Percentiles rank a stretch among this genome's conserved stretches.
Conservation (phyloP, 1,284 basidiomycete genomes). For the Taiwanofungus camphoratus region DNA sequence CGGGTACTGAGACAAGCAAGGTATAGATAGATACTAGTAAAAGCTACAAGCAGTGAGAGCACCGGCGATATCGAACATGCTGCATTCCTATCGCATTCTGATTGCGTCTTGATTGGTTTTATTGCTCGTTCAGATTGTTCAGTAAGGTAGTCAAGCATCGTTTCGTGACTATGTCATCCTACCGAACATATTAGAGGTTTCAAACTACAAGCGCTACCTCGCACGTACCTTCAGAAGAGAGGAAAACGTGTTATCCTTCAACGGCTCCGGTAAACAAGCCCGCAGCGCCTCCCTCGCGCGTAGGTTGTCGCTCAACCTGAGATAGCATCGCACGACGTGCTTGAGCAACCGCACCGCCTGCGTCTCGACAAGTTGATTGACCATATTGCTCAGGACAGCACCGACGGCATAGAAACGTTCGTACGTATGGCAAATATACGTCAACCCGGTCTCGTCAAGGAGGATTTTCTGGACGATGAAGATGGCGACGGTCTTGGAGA, state of each 20-base stretch:
- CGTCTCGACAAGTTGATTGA: conserved; percentile 92
- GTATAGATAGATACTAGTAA: conserved; percentile 10
- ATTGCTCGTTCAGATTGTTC: conserved; percentile 76
- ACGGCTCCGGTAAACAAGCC: conserved; percentile 94
- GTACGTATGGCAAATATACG: conserved; percentile 99
- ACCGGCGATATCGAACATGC: background rate
- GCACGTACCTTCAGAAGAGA: conserved; percentile 74
- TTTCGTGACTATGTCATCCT: conserved; percentile 96
- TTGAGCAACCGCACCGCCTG: conserved; percentile 96
- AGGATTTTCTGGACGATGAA: conserved; percentile 99
- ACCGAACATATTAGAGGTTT: conserved; percentile 9
- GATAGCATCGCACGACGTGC: conserved; percentile 97
- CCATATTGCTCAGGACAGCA: conserved; percentile 98
- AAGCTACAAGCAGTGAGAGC: conserved; percentile 11
- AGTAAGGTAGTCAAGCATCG: conserved; percentile 93
- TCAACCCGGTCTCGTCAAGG: conserved; percentile 94
- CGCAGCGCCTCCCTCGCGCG: conserved; percentile 95
- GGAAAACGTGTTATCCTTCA: conserved; percentile 92
- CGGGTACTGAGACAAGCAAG: conserved; percentile 10
- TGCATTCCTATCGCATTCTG: background rate
- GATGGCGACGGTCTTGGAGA: conserved; percentile 99
- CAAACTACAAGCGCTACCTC: no score
- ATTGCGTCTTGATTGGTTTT: conserved; percentile 1
- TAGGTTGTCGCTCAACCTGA: conserved; percentile 94
- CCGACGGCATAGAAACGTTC: conserved; percentile 99